Percentiles rank a stretch among this genome's conserved stretches.
These are phyloP conservation scores for Fremontodendron californicum DNA, from an alignment of 345 rosid species.

Conservation along the genomic window DNA sequence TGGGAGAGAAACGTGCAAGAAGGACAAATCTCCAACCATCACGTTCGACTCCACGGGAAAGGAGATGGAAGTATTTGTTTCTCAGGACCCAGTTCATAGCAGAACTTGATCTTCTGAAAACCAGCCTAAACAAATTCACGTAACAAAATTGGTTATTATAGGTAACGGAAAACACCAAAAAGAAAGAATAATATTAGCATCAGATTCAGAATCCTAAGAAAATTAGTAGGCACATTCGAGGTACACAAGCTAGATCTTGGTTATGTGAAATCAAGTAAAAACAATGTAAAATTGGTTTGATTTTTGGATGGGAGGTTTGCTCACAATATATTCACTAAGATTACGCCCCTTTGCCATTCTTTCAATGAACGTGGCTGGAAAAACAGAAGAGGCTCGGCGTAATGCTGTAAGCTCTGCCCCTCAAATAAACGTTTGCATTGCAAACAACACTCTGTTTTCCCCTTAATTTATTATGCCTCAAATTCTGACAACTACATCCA, in stretches of 20 bases:
- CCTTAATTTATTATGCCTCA: not conserved
- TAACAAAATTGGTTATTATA: not conserved
- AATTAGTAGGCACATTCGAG: not conserved
- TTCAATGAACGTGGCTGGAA: not conserved
- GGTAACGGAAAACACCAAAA: not conserved
- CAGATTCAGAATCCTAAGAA: conserved; percentile 4
- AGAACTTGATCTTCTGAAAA: conserved; percentile 60
- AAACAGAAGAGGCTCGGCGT: not conserved
- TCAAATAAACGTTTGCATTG: not conserved
- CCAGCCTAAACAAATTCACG: conserved; percentile 45
- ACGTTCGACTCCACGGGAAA: conserved; percentile 74
- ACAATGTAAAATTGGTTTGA: not conserved
- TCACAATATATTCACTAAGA: not conserved
- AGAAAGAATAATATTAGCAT: not conserved
- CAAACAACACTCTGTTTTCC: not conserved
- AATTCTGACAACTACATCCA: not conserved
- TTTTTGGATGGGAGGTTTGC: not conserved
- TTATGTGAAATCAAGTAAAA: not conserved
- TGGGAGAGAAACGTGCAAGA: conserved; percentile 93
- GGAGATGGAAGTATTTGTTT: conserved; percentile 70
- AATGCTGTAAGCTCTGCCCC: not conserved
- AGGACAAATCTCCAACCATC: conserved; percentile 97
- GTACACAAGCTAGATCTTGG: not conserved
- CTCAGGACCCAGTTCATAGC: conserved; percentile 67
- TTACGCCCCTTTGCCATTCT: not conserved